Base-by-base conservation (phyloP, 1,284 basidiomycete genomes). In the Tylopilus sp. region DNA sequence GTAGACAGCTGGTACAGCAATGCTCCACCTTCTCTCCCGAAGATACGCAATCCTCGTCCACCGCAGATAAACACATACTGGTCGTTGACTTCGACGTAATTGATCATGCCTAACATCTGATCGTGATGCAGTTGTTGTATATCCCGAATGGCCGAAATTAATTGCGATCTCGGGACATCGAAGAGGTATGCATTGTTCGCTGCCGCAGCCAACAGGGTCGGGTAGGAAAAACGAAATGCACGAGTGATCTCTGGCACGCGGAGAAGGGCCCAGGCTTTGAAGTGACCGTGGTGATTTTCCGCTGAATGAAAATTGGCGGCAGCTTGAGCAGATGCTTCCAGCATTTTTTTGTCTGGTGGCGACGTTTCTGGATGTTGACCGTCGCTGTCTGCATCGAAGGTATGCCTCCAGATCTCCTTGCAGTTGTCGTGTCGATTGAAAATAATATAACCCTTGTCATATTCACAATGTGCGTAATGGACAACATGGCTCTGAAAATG, bases 321-420 rank as follows among this genome's bases (percentile, higher is more conserved):
- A 5, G 67, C 69, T 28, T 55, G 45, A 0, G 42, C 25, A 15
- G 56, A 64, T 41, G 31, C 72, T 62, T 39, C 52, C 20, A 39
- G 61, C 60, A 67, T 83, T 75, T 22, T 57, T 11, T 63, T 57
- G 48, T 75, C 75, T 7, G 80, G 78, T 43, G 54, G 57, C 19
- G 67, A 74, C 6, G 58, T 54, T 19, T 62, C 50, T 15, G 68
- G 59, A 10, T 60, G 46, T 17, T 68, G 69, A 24, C 61, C 60
- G 13, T 65, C 54, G n/a, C n/a, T n/a, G 14, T 57, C 57, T 44
- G 61, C 64, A 42, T 76, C 70, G 2, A 63, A 48, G 8, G 69
- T 67, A 10, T 74, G 76, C 19, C 83, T 74, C 89, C 89, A 91
- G 15, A 90, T 80, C 65, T 91, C 88, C 57, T 86, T 84, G 50